phyloP scores from a whole-genome alignment of 306 rosid genomes.

The Ormosia emarginata region DNA sequence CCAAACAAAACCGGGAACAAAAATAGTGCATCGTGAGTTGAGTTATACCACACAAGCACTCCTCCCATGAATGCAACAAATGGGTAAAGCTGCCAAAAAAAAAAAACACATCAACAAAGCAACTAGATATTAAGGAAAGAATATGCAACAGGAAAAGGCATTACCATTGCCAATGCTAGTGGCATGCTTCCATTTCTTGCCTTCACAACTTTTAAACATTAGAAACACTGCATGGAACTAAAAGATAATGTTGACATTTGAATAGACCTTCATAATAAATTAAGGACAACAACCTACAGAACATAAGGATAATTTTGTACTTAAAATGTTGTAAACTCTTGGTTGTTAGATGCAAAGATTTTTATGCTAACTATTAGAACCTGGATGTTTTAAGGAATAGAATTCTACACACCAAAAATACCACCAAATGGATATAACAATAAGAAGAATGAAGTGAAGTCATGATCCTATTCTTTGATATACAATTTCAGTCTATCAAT shows the following conservation, averaged over 20 bases:
- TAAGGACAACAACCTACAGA: neutral
- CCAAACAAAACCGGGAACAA: neutral
- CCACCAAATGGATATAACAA: neutral
- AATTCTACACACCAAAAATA: neutral
- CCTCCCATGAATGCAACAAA: slow-evolving; percentile 71
- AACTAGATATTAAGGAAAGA: slow-evolving; percentile 15
- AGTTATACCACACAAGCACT: slow-evolving; percentile 75
- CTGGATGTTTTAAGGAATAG: neutral
- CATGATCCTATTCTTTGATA: neutral
- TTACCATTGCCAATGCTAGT: slow-evolving; percentile 90
- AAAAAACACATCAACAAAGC: slow-evolving; percentile 12
- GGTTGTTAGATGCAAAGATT: neutral
- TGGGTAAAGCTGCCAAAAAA: slow-evolving; percentile 73
- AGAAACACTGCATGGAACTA: slow-evolving; percentile 56
- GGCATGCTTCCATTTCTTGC: slow-evolving; percentile 74
- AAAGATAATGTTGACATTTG: slow-evolving; percentile 19
- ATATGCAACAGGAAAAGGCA: neutral
- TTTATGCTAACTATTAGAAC: neutral
- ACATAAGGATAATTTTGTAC: neutral
- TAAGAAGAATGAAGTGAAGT: neutral
- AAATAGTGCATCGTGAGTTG: slow-evolving; percentile 10
- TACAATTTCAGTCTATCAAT: neutral
- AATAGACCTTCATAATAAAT: slow-evolving; percentile 10
- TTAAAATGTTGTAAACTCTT: neutral
- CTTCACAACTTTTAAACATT: slow-evolving; percentile 80